Conservation (phyloP, 2,329 filamentous ascomycete genomes). For the Pseudocercospora eumusae region DNA sequence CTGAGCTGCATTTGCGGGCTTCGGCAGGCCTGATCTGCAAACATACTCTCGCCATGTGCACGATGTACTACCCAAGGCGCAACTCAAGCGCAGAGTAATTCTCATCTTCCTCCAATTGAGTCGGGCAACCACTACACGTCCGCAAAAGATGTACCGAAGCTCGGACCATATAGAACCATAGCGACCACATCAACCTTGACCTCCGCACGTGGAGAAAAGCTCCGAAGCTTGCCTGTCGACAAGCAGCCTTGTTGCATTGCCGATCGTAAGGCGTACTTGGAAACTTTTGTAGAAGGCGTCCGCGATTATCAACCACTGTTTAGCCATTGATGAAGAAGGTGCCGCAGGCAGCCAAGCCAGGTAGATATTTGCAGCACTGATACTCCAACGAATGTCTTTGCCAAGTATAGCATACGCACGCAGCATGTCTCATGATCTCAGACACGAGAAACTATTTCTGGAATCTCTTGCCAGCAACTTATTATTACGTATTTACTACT, state of each 20-base stretch:
- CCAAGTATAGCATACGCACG: neutral
- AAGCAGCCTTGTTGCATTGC: conserved; percentile 4
- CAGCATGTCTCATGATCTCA: neutral
- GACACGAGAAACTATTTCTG: neutral
- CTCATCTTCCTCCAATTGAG: neutral
- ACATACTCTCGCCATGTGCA: neutral
- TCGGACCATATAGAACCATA: conserved; percentile 1
- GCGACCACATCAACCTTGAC: neutral
- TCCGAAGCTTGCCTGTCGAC: neutral
- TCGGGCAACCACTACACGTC: neutral
- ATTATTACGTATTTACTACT: neutral
- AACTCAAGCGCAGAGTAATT: neutral
- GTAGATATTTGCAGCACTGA: neutral
- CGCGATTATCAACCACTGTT: neutral
- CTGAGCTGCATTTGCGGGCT: neutral
- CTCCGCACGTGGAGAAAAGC: neutral
- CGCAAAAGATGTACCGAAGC: neutral
- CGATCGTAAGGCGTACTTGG: neutral
- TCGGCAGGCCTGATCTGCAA: neutral
- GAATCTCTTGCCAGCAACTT: neutral
- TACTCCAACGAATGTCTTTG: neutral
- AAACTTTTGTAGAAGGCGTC: neutral
- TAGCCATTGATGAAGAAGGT: neutral
- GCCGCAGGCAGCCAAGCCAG: neutral
- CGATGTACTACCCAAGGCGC: neutral